phyloP scores from a whole-genome alignment of 1,284 basidiomycete genomes.

The Pterula multifida region DNA sequence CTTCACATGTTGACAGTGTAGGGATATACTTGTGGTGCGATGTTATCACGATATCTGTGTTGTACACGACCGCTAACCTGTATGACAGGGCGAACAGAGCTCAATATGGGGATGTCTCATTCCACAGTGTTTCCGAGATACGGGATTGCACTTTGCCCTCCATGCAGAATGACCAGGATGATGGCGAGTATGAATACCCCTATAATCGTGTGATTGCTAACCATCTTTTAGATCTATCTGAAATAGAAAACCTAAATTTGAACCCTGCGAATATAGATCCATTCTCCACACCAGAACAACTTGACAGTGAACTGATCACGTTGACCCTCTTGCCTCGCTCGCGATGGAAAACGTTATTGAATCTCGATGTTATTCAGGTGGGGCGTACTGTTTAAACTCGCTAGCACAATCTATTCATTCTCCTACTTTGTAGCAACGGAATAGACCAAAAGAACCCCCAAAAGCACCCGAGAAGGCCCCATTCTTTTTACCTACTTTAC shows the following conservation, averaged over 20 bases:
- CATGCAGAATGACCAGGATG: slow-evolving; percentile 70
- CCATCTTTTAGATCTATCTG: slow-evolving; percentile 32
- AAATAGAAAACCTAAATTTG: not conserved
- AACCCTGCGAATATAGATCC: slow-evolving; percentile 34
- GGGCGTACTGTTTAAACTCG: no score
- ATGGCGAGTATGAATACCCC: slow-evolving; percentile 37
- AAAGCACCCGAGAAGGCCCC: slow-evolving; percentile 93
- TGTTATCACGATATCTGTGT: slow-evolving; percentile 11
- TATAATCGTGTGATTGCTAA: not conserved
- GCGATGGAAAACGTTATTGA: slow-evolving; percentile 92
- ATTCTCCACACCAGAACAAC: slow-evolving; percentile 76
- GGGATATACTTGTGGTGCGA: slow-evolving; percentile 93
- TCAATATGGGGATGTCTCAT: slow-evolving; percentile 80
- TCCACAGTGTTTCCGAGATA: slow-evolving; percentile 71
- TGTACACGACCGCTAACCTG: slow-evolving; percentile 1
- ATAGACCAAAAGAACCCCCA: slow-evolving; percentile 92
- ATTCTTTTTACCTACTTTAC: slow-evolving; percentile 90
- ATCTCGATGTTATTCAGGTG: slow-evolving; percentile 90
- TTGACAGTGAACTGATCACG: slow-evolving; percentile 81
- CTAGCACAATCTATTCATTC: not conserved
- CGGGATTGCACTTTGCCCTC: slow-evolving; percentile 66
- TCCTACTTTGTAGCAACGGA: slow-evolving; percentile 55
- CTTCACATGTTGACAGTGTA: slow-evolving; percentile 87
- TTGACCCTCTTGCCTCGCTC: slow-evolving; percentile 86
- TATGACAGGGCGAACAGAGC: slow-evolving; percentile 80